Conservation (phyloP, 768 basidiomycete genomes). For the Suillus paluster region DNA sequence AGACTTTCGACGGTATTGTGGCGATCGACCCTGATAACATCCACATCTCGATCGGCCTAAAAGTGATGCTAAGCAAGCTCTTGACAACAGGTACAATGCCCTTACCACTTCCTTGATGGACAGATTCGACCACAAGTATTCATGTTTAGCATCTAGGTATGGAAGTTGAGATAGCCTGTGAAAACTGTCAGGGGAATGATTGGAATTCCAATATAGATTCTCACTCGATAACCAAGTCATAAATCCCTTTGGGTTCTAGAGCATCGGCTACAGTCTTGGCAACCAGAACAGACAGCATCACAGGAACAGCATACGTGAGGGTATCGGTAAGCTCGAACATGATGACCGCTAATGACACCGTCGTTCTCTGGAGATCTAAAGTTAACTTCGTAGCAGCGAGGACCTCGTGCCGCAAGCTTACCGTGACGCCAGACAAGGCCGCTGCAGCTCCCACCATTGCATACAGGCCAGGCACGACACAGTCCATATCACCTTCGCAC, state of each 20-base stretch:
- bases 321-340: slow-evolving; percentile 95
- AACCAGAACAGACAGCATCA: slow-evolving; percentile 87
- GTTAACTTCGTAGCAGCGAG: slow-evolving; percentile 11
- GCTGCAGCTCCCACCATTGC: slow-evolving; percentile 98
- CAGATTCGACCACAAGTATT: slow-evolving; percentile 83
- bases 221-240: slow-evolving; percentile 92
- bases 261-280: slow-evolving; percentile 40
- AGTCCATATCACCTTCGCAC: slow-evolving; percentile 69
- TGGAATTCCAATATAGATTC: slow-evolving; percentile 15
- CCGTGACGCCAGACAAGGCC: slow-evolving; percentile 92
- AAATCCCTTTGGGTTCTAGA: slow-evolving; percentile 82
- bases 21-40: slow-evolving; percentile 72
- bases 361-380: slow-evolving; percentile 61
- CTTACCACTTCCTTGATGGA: slow-evolving; percentile 81
- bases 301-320: slow-evolving; percentile 87
- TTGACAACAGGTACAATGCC: slow-evolving; percentile 7
- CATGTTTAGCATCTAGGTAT: slow-evolving; percentile 89
- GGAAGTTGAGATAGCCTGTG: slow-evolving; percentile 80
- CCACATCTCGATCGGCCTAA: slow-evolving; percentile 69
- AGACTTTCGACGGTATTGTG: slow-evolving; percentile 80
- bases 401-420: slow-evolving; percentile 41
- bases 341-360: slow-evolving; percentile 94
- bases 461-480: slow-evolving; percentile 89
- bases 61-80: not conserved
- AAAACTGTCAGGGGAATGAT: slow-evolving; percentile 4